Evolutionary conservation across 1,139 yeast genomes (phyloP).

Genomic region (Nadsonia commutata): DNA sequence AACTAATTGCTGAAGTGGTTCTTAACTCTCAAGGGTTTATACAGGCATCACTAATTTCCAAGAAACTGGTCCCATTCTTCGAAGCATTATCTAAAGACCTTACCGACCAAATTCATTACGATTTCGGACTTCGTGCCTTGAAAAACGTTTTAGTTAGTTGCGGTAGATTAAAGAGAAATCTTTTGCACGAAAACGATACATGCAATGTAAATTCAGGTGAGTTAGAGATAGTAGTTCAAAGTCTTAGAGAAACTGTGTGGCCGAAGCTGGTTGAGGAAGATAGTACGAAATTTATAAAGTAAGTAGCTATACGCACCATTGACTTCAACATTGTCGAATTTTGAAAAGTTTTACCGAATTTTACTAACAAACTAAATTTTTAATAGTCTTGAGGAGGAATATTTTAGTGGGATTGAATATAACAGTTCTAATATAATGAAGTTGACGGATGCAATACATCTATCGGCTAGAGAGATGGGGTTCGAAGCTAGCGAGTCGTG

Average conservation of each 20-base stretch:
- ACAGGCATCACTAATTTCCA: slow-evolving; percentile 34
- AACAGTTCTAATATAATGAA: slow-evolving; percentile 12
- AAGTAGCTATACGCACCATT: no score
- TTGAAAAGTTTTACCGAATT: neutral
- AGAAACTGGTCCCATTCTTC: slow-evolving; percentile 43
- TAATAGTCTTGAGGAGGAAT: slow-evolving; percentile 16
- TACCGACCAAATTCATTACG: slow-evolving; percentile 61
- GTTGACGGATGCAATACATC: slow-evolving; percentile 11
- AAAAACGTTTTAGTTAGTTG: slow-evolving; percentile 51
- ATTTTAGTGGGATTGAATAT: slow-evolving; percentile 19
- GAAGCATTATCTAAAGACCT: slow-evolving; percentile 25
- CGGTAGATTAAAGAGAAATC: slow-evolving; percentile 32
- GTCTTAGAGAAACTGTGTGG: slow-evolving; percentile 43
- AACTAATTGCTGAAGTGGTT: slow-evolving; percentile 55
- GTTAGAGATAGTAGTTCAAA: slow-evolving; percentile 31
- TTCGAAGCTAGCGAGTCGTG: slow-evolving; percentile 27
- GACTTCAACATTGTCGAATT: neutral
- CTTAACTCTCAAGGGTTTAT: slow-evolving; percentile 60
- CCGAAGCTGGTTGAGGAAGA: slow-evolving; percentile 54
- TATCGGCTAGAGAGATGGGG: slow-evolving; percentile 18
- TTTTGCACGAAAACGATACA: slow-evolving; percentile 2
- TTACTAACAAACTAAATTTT: slow-evolving; percentile 6
- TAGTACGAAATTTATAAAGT: slow-evolving; percentile 16
- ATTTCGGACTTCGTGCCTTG: slow-evolving; percentile 75
- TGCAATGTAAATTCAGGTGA: slow-evolving; percentile 20